These are phyloP conservation scores for Petunia secreta DNA, from an alignment of 257 asterid species.

Conservation along the genomic window DNA sequence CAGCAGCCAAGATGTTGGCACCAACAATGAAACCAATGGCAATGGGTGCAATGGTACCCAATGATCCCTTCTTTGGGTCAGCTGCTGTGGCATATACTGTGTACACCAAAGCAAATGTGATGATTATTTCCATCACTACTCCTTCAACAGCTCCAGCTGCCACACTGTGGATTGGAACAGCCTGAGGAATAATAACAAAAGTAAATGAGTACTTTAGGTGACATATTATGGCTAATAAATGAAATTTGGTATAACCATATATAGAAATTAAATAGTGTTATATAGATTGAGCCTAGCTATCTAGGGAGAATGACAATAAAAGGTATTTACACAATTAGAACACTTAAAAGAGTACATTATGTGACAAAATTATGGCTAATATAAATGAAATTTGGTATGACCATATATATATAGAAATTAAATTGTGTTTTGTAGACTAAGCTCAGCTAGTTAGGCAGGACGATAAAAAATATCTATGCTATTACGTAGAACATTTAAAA, in stretches of 20 bases:
- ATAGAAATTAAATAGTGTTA: neutral
- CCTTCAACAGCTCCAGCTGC: constrained; percentile 53
- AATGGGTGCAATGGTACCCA: constrained; percentile 60
- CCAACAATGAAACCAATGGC: constrained; percentile 66
- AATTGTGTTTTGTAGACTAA: no score
- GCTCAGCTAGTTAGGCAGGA: no score
- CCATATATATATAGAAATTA: no score
- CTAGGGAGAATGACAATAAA: neutral
- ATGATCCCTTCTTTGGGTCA: constrained; percentile 62
- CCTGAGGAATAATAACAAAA: constrained; percentile 29
- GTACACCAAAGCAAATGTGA: constrained; percentile 62
- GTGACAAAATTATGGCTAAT: no score
- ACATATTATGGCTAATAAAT: neutral
- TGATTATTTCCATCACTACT: constrained; percentile 52
- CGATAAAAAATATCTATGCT: no score
- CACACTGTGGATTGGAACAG: constrained; percentile 50
- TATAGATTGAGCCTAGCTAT: neutral
- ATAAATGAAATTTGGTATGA: no score
- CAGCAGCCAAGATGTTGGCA: constrained; percentile 62
- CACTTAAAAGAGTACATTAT: neutral
- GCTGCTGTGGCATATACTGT: constrained; percentile 66
- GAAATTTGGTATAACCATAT: neutral
- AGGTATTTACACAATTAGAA: no score
- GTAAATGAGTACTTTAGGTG: no score
- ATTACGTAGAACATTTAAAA: no score